Base-by-base conservation (phyloP, 1,139 yeast species). In the Diutina pseudorugosa region DNA sequence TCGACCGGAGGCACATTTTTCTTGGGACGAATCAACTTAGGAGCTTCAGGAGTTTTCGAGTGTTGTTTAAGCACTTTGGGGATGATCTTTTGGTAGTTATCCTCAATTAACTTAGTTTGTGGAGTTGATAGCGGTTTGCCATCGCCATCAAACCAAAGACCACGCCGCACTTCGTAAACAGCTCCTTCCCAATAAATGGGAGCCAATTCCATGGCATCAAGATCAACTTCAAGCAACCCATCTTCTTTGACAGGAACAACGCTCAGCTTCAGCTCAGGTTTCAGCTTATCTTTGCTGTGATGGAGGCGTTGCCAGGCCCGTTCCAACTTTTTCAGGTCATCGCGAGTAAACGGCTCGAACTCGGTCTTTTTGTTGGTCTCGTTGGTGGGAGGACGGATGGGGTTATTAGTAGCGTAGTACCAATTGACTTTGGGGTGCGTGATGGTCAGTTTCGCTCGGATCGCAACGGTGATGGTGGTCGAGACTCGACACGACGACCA, bases 121-220 rank as follows among this genome's bases (percentile, higher is more conserved):
- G 67, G 64, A 8, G 70, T 71, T 3, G 75, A 65, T 27, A 89
- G 66, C 0, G 97, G 97, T 6, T 65, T 62, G 2, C 84, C 82
- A 52, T 78, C 79, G 4, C 77, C 65, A 51, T 74, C 70, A 62
- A 88, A 89, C 98, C 98, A 91, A 1, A 82, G 66, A 0, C 96
- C 96, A 52, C 98, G 69, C 42, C 96, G 73, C 1, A 91, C 87
- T 57, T 86, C 93, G 62, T 82, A 93, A 0, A 73, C 69, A 0
- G 97, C 95, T 1, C 98, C 98, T 2, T 81, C 83, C 98, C 98
- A 91, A 64, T 83, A 91, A 0, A 84, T 77, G 0, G 98, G 95
- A 1, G 69, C 58, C 59, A 91, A 65, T 52, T 75, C 75, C 63
- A 81, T 74, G 7, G 68, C 65, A 1, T 64, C 58, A 30, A 91